Percentiles rank a stretch among this genome's conserved stretches.
phyloP scores from a whole-genome alignment of 2,329 filamentous ascomycete species.

The Scedosporium aurantiacum region DNA sequence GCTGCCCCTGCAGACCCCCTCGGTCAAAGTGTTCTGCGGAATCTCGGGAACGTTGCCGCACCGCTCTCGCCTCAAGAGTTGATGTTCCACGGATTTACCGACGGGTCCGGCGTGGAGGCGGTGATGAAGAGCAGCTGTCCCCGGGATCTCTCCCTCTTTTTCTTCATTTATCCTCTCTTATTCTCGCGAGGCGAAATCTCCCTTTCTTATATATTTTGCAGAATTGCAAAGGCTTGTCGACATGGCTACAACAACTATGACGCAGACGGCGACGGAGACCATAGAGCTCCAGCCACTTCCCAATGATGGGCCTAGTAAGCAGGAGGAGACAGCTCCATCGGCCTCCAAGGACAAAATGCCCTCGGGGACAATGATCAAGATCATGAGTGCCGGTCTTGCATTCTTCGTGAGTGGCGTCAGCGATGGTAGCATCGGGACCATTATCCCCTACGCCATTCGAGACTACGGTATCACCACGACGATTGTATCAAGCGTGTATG shows the following conservation, averaged over 20 bases:
- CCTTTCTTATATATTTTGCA: background rate
- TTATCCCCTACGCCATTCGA: slow-evolving; percentile 51
- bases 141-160: background rate
- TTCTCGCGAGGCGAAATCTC: background rate
- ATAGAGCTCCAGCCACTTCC: background rate
- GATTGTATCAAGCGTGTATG: slow-evolving; percentile 38
- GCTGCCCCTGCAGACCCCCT: no score
- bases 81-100: no score
- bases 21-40: no score
- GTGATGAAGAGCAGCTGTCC: background rate
- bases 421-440: slow-evolving; percentile 51
- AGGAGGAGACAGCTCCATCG: background rate
- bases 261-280: background rate
- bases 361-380: slow-evolving; percentile 27
- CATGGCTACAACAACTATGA: slow-evolving; percentile 1
- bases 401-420: slow-evolving; percentile 58
- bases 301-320: background rate
- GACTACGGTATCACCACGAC: slow-evolving; percentile 43
- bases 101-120: no score
- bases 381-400: slow-evolving; percentile 45
- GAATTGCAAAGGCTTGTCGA: background rate
- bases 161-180: background rate
- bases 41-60: no score
- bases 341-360: slow-evolving; percentile 9
- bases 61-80: no score